Percentiles rank a stretch among this genome's conserved stretches.
These are phyloP conservation scores for Umbelopsis ramanniana DNA, from an alignment of 192 early-diverging fungal genomes.

Conservation along the genomic window DNA sequence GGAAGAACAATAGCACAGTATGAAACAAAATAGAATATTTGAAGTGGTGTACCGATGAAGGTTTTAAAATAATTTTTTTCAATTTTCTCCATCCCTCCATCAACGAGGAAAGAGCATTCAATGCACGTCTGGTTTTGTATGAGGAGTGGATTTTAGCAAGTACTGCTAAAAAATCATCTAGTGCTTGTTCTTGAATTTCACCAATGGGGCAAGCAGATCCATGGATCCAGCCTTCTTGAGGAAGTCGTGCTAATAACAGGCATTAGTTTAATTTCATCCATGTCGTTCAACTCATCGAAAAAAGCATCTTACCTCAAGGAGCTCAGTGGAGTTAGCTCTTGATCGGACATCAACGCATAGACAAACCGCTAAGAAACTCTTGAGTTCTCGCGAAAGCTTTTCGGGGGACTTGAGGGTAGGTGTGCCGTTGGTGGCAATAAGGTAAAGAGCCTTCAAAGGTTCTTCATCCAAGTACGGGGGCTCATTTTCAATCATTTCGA, in stretches of 20 bases:
- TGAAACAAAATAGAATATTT: no score
- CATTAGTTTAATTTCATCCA: no score
- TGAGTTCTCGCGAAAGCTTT: slow-evolving; percentile 74
- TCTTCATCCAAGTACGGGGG: slow-evolving; percentile 96
- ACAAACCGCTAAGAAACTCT: slow-evolving; percentile 85
- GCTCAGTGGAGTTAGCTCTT: slow-evolving; percentile 77
- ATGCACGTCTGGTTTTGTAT: no score
- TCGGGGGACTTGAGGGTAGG: slow-evolving; percentile 90
- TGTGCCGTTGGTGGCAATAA: slow-evolving; percentile 96
- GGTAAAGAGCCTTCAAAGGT: slow-evolving; percentile 91
- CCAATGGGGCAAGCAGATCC: slow-evolving; percentile 63
- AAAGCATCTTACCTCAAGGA: slow-evolving; percentile 61
- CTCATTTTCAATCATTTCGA: slow-evolving; percentile 97
- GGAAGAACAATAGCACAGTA: no score
- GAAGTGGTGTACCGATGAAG: no score
- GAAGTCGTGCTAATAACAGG: slow-evolving; percentile 70
- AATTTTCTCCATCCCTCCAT: no score
- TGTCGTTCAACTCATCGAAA: not conserved
- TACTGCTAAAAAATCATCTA: slow-evolving; percentile 23
- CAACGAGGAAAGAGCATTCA: no score
- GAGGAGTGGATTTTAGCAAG: no score
- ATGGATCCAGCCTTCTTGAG: slow-evolving; percentile 67
- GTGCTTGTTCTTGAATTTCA: slow-evolving; percentile 59
- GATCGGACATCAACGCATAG: slow-evolving; percentile 88
- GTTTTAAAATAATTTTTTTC: no score